Percentiles rank a stretch among this genome's conserved stretches.
These are phyloP conservation scores for Athelia sp. DNA, from an alignment of 1,284 basidiomycete genomes.

Conservation along the genomic window DNA sequence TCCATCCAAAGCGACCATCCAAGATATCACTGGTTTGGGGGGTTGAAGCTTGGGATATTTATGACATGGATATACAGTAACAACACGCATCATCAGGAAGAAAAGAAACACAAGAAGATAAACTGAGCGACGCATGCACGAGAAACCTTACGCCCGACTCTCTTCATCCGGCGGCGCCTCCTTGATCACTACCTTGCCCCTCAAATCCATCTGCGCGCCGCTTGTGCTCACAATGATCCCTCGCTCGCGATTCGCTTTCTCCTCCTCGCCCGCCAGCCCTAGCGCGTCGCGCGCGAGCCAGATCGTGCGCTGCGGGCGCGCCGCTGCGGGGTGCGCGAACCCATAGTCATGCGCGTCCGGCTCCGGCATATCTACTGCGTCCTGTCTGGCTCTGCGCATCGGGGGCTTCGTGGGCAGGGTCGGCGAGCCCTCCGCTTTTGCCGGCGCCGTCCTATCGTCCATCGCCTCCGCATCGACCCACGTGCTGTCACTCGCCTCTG, in stretches of 20 bases:
- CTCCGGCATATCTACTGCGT: slow-evolving; percentile 15
- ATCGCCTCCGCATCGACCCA: no score
- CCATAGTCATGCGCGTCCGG: slow-evolving; percentile 36
- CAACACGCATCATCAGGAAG: no score
- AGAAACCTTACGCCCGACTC: neutral
- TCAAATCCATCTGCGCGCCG: slow-evolving; percentile 61
- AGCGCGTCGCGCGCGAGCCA: slow-evolving; percentile 79
- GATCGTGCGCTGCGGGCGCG: slow-evolving; percentile 67
- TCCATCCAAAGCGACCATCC: no score
- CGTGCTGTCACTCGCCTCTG: neutral
- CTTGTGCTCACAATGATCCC: slow-evolving; percentile 55
- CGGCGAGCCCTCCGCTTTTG: no score
- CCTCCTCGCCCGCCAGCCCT: slow-evolving; percentile 64
- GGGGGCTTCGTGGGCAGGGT: neutral
- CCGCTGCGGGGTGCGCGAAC: slow-evolving; percentile 81
- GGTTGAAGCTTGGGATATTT: no score
- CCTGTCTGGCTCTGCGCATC: neutral
- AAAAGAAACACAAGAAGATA: no score
- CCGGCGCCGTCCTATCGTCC: no score
- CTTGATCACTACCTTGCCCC: slow-evolving; percentile 61
- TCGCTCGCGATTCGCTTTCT: slow-evolving; percentile 44
- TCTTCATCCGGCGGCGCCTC: slow-evolving; percentile 33
- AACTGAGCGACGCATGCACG: no score
- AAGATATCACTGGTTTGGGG: no score
- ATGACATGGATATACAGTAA: no score